A percentile compares a stretch with the other conserved stretches of the same genome.
phyloP scores from a whole-genome alignment of 805 yeast species.

The Ogataea polymorpha region DNA sequence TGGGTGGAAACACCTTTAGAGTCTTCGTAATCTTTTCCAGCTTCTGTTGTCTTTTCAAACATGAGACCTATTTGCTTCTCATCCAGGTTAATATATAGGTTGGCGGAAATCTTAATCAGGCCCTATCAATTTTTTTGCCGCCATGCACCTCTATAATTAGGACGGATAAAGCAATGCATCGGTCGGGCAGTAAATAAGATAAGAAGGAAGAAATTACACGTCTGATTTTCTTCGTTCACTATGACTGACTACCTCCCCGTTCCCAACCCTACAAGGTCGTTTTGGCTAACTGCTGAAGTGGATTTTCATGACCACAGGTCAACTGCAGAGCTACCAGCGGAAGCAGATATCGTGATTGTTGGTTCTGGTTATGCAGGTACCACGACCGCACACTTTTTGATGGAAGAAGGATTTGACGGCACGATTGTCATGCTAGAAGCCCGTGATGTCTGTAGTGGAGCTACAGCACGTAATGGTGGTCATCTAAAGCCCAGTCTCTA shows the following conservation, averaged over 20 bases:
- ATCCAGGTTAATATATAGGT: too few species aligned
- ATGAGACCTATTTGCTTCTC: too few species aligned
- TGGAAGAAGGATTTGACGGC: slow-evolving; percentile 22
- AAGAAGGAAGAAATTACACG: too few species aligned
- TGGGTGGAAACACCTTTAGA: background rate
- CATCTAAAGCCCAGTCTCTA: slow-evolving; percentile 40
- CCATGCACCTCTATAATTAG: background rate
- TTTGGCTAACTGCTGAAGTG: slow-evolving; percentile 17
- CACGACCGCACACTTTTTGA: slow-evolving; percentile 35
- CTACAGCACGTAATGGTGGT: slow-evolving; percentile 50
- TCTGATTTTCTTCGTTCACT: background rate
- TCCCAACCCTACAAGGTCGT: slow-evolving; percentile 19
- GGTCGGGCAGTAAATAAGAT: too few species aligned
- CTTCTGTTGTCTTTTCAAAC: too few species aligned
- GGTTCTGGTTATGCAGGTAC: slow-evolving; percentile 48
- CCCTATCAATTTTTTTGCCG: background rate
- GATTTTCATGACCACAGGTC: slow-evolving; percentile 17
- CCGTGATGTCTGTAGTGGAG: slow-evolving; percentile 38
- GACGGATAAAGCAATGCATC: background rate
- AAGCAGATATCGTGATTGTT: slow-evolving; percentile 38
- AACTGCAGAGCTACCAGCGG: slow-evolving; percentile 31
- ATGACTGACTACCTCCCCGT: slow-evolving; percentile 19
- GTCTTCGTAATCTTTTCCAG: background rate
- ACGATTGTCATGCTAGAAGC: slow-evolving; percentile 34
- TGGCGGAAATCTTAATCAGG: too few species aligned